phyloP scores from a whole-genome alignment of 192 early-diverging fungal species.

The Coemansia brasiliensis region DNA sequence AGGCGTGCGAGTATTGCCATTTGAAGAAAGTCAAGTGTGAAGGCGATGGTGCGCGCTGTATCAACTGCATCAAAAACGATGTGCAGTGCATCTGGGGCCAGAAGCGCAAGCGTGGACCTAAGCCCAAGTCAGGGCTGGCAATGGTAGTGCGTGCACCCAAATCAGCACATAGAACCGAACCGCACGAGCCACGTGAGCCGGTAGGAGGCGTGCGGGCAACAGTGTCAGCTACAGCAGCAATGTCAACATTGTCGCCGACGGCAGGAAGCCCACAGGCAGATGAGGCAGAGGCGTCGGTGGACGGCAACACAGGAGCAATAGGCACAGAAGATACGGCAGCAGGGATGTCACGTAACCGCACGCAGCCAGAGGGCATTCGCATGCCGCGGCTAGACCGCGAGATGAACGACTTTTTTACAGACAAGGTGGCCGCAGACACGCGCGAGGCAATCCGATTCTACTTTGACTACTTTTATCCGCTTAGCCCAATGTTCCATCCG shows the following conservation, averaged over 20 bases:
- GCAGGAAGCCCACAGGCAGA: too few relatives aligned
- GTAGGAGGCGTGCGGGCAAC: not conserved
- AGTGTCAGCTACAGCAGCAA: not conserved
- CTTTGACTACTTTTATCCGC: slow-evolving; percentile 56
- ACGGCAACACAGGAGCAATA: not conserved
- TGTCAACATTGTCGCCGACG: not conserved
- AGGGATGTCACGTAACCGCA: not conserved
- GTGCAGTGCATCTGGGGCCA: slow-evolving; percentile 48
- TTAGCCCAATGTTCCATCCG: slow-evolving; percentile 53
- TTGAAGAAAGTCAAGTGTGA: slow-evolving; percentile 54
- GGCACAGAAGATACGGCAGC: not conserved
- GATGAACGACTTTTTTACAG: slow-evolving; percentile 38
- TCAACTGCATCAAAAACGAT: slow-evolving; percentile 53
- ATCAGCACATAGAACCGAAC: not conserved
- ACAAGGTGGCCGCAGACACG: slow-evolving; percentile 28
- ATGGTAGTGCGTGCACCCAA: not conserved
- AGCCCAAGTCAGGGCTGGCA: slow-evolving; percentile 25
- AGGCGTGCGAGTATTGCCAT: slow-evolving; percentile 56
- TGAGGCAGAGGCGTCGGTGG: not conserved
- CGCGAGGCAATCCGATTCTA: slow-evolving; percentile 50
- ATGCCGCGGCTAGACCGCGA: slow-evolving; percentile 35
- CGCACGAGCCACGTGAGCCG: not conserved
- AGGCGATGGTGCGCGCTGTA: slow-evolving; percentile 43
- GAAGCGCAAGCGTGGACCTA: slow-evolving; percentile 55
- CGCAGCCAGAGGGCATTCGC: slow-evolving; percentile 22